These are phyloP conservation scores for Pseudogymnoascus verrucosus DNA, from an alignment of 2,329 filamentous ascomycete species.

Conservation along the genomic window DNA sequence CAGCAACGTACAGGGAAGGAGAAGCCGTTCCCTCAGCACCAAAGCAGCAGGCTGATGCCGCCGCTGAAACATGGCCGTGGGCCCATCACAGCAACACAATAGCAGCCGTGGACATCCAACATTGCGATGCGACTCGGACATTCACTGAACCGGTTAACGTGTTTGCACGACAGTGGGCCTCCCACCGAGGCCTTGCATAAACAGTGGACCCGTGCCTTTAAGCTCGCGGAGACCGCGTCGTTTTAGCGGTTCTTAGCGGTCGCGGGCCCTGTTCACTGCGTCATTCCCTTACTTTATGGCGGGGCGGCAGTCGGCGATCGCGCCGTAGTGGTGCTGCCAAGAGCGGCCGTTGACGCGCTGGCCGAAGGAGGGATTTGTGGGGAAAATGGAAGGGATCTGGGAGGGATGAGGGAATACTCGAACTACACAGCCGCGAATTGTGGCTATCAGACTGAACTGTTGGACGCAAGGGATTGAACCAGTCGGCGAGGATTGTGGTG, in stretches of 20 bases:
- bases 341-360: background rate
- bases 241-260: background rate
- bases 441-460: background rate
- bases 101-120: background rate
- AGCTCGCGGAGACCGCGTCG: background rate
- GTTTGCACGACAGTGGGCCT: background rate
- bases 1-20: background rate
- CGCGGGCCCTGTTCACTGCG: background rate
- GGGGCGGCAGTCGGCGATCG: background rate
- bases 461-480: background rate
- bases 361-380: background rate
- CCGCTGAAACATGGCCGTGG: background rate
- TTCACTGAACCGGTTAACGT: background rate
- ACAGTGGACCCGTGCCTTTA: background rate
- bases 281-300: background rate
- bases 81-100: background rate
- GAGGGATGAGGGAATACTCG: background rate
- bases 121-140: conserved; percentile 5
- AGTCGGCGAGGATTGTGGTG: background rate
- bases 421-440: conserved; percentile 1
- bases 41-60: background rate
- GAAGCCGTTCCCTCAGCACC: background rate
- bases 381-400: background rate
- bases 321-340: background rate
- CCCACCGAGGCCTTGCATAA: background rate